A percentile compares a stretch with the other conserved stretches of the same genome.
phyloP scores from a whole-genome alignment of 2,329 filamentous ascomycete genomes.

The Alternaria gaisen region DNA sequence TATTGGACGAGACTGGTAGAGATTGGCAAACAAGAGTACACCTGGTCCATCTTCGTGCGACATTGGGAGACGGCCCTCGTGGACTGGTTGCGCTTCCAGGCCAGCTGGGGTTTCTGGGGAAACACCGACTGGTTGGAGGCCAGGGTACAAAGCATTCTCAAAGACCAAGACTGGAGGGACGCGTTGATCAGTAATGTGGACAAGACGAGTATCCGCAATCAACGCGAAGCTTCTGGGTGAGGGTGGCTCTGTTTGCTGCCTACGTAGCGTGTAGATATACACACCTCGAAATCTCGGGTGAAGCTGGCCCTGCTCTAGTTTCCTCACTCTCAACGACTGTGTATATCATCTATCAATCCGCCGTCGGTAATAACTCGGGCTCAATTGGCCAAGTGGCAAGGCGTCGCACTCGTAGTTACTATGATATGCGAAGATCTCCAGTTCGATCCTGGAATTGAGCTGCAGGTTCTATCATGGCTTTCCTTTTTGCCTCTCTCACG shows the following conservation, averaged over 20 bases:
- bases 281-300: not conserved
- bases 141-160: constrained; percentile 39
- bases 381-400: constrained; percentile 34
- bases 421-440: constrained; percentile 32
- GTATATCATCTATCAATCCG: not conserved
- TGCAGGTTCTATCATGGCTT: not conserved
- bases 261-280: not conserved
- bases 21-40: constrained; percentile 55
- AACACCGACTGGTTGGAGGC: constrained; percentile 49
- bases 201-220: constrained; percentile 3
- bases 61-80: constrained; percentile 75
- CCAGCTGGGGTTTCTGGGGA: constrained; percentile 51
- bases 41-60: constrained; percentile 62
- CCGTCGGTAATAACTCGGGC: constrained; percentile 1
- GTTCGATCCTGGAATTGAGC: constrained; percentile 34
- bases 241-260: not conserved
- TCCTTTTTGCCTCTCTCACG: not conserved
- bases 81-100: constrained; percentile 67
- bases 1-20: constrained; percentile 58
- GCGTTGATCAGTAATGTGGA: constrained; percentile 23
- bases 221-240: not conserved
- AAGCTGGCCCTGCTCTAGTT: not conserved
- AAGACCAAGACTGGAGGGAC: constrained; percentile 33
- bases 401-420: constrained; percentile 33
- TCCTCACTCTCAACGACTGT: not conserved